phyloP scores from a whole-genome alignment of 2,329 filamentous ascomycete species.

The Fusarium poae region DNA sequence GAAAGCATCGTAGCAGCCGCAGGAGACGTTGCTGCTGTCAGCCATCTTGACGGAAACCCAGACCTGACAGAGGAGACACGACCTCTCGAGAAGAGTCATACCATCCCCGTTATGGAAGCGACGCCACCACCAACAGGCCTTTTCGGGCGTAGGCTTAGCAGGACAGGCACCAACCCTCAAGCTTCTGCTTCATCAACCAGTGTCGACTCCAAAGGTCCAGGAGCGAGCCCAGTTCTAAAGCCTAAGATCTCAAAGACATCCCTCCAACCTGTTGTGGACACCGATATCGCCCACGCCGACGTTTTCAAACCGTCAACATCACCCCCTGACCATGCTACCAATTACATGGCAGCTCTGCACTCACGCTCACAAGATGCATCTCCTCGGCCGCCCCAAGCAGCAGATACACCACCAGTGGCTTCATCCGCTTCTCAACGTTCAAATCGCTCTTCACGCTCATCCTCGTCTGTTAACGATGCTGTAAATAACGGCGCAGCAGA shows the following conservation, averaged over 20 bases:
- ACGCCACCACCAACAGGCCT: conserved; percentile 56
- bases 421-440: conserved; percentile 57
- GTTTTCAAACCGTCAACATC: conserved; percentile 69
- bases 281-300: conserved; percentile 76
- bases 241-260: conserved; percentile 59
- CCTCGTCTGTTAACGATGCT: conserved; percentile 60
- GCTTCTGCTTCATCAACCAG: conserved; percentile 62
- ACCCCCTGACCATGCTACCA: conserved; percentile 70
- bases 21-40: conserved; percentile 63
- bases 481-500: conserved; percentile 56
- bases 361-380: conserved; percentile 69
- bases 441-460: conserved; percentile 66
- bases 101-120: conserved; percentile 59
- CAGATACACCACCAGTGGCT: conserved; percentile 53
- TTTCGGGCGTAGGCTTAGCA: conserved; percentile 64
- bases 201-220: conserved; percentile 60
- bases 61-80: conserved; percentile 58
- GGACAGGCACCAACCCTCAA: conserved; percentile 50
- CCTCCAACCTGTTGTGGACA: conserved; percentile 74
- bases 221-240: conserved; percentile 53
- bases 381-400: conserved; percentile 56
- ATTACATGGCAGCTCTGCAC: conserved; percentile 77
- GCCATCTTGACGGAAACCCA: conserved; percentile 58
- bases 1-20: conserved; percentile 52
- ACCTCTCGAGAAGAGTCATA: conserved; percentile 69